A percentile compares a stretch with the other conserved stretches of the same genome.
These are phyloP conservation scores for Carex parvula DNA, from an alignment of 176 grass and related monocot genomes.

Conservation along the genomic window DNA sequence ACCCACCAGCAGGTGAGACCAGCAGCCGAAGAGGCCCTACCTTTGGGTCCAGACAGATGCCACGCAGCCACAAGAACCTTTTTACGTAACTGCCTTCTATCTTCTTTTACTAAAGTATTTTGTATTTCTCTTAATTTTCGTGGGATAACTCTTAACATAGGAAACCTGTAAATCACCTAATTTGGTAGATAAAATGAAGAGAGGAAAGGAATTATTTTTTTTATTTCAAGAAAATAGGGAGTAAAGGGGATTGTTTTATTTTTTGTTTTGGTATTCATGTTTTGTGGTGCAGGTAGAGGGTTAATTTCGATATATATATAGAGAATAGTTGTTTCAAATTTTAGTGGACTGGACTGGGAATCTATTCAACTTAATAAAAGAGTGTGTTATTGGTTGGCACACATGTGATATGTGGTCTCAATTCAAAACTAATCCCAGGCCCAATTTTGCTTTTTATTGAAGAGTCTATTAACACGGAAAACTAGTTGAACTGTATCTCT, in stretches of 20 bases:
- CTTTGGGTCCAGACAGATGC: constrained; percentile 45
- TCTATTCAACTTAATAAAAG: background rate
- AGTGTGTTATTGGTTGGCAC: background rate
- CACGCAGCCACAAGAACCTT: constrained; percentile 37
- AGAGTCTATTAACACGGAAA: background rate
- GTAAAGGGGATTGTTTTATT: background rate
- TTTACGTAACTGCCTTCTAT: constrained; percentile 47
- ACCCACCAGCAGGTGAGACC: constrained; percentile 44
- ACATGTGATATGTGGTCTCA: background rate
- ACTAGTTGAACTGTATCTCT: background rate
- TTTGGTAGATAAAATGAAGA: background rate
- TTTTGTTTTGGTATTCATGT: background rate
- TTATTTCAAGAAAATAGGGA: background rate
- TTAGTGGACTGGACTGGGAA: no score
- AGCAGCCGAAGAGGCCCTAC: constrained; percentile 29
- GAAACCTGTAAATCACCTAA: background rate
- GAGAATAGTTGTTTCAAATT: background rate
- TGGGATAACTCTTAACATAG: background rate
- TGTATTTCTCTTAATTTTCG: background rate
- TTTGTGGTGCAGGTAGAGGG: background rate
- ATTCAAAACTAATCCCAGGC: background rate
- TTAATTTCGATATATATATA: background rate
- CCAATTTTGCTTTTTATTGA: background rate
- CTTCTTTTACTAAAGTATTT: background rate
- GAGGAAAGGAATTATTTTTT: background rate